Percentiles rank a stretch among this genome's conserved stretches.
These are phyloP conservation scores for Neckera pumila DNA, from an alignment of 225 moss, liverwort and hornwort species.

Conservation along the genomic window DNA sequence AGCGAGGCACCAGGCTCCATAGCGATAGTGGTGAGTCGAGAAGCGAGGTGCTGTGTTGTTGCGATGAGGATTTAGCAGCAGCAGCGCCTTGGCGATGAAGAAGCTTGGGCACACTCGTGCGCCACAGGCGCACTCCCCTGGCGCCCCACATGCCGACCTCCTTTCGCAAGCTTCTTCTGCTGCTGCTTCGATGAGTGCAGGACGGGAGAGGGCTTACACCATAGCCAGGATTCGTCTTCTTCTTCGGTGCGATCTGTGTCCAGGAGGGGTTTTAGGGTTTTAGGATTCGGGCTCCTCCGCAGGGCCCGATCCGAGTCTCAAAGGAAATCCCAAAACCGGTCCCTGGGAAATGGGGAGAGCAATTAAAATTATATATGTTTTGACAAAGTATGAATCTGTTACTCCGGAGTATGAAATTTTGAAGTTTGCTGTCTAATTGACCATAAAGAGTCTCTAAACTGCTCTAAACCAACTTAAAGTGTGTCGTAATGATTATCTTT, in stretches of 20 bases:
- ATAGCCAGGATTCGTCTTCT: background rate
- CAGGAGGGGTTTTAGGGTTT: background rate
- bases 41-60: background rate
- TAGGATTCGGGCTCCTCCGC: background rate
- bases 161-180: background rate
- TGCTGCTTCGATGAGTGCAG: background rate
- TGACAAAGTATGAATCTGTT: background rate
- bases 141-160: constrained; percentile 16
- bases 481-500: background rate
- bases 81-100: background rate
- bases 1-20: background rate
- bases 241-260: background rate
- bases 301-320: background rate
- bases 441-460: background rate
- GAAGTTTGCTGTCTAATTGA: background rate
- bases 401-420: too few species aligned
- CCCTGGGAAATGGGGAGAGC: too few species aligned
- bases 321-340: background rate
- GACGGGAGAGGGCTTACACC: background rate
- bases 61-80: background rate
- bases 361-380: background rate
- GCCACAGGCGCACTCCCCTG: constrained; percentile 33
- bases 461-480: fast-evolving
- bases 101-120: background rate
- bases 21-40: background rate